Conservation (phyloP, 2,329 filamentous ascomycete species). For the Teratosphaeria pseudoeucalypti region DNA sequence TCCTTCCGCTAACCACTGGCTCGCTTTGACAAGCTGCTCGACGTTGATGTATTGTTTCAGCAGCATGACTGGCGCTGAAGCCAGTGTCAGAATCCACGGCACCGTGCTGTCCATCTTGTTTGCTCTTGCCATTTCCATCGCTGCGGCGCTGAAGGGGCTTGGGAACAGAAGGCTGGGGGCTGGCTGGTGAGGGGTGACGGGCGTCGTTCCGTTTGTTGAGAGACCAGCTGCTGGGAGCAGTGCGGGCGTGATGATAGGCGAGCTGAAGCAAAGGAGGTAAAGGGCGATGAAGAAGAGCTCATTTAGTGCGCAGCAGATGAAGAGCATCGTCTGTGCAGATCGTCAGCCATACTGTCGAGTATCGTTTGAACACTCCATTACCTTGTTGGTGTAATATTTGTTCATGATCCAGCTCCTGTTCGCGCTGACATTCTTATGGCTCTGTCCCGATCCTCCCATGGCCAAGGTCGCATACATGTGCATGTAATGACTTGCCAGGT, state of each 20-base stretch:
- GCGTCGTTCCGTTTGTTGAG: slow-evolving; percentile 25
- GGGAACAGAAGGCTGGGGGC: slow-evolving; percentile 64
- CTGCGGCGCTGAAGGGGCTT: slow-evolving; percentile 83
- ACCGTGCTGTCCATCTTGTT: slow-evolving; percentile 62
- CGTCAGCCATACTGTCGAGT: neutral
- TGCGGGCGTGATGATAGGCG: slow-evolving; percentile 75
- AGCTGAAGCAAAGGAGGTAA: slow-evolving; percentile 95
- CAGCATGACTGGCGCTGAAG: slow-evolving; percentile 79
- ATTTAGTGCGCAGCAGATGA: slow-evolving; percentile 81
- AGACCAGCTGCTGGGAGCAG: slow-evolving; percentile 43
- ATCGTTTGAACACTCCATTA: slow-evolving; percentile 35
- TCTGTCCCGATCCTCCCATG: slow-evolving; percentile 67
- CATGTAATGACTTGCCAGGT: slow-evolving; percentile 94
- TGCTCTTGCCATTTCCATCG: slow-evolving; percentile 78
- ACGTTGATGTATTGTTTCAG: slow-evolving; percentile 92
- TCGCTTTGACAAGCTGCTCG: slow-evolving; percentile 86
- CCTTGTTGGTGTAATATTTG: slow-evolving; percentile 95
- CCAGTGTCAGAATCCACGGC: slow-evolving; percentile 69
- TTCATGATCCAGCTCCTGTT: slow-evolving; percentile 82
- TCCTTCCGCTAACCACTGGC: slow-evolving; percentile 85
- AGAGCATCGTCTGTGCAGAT: slow-evolving; percentile 63
- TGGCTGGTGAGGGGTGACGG: slow-evolving; percentile 31
- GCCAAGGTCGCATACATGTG: slow-evolving; percentile 95
- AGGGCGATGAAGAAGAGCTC: slow-evolving; percentile 97
- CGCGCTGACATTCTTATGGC: slow-evolving; percentile 91